Conservation (phyloP, 768 basidiomycete genomes). For the Cubamyces sp. region DNA sequence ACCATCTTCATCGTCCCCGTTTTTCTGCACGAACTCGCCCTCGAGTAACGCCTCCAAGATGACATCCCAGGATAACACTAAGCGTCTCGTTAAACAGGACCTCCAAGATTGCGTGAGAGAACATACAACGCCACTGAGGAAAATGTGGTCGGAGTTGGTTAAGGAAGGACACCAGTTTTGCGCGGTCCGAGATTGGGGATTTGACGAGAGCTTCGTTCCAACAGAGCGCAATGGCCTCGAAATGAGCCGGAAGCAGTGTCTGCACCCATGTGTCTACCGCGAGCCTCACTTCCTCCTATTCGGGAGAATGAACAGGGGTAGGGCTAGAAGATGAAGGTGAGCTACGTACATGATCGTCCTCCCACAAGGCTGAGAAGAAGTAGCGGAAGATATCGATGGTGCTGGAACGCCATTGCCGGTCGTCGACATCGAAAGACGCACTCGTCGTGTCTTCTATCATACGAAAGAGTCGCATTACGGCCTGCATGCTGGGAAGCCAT, state of each 20-base stretch:
- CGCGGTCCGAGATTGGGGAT: slow-evolving; percentile 58
- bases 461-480: slow-evolving; percentile 60
- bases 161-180: slow-evolving; percentile 63
- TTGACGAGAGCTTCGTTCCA: slow-evolving; percentile 67
- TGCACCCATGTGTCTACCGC: slow-evolving; percentile 60
- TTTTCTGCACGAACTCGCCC: slow-evolving; percentile 49
- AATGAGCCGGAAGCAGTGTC: slow-evolving; percentile 66
- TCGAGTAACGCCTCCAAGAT: slow-evolving; percentile 63
- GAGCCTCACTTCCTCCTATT: slow-evolving; percentile 70
- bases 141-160: slow-evolving; percentile 72
- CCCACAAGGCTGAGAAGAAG: slow-evolving; percentile 68
- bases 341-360: slow-evolving; percentile 56
- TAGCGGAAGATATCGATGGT: slow-evolving; percentile 59
- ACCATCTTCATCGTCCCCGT: slow-evolving; percentile 44
- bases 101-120: not conserved
- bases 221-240: slow-evolving; percentile 65
- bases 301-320: not conserved
- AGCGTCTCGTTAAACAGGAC: not conserved
- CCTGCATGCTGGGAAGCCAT: slow-evolving; percentile 47
- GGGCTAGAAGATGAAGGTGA: not conserved
- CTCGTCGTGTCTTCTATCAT: slow-evolving; percentile 69
- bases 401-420: slow-evolving; percentile 68
- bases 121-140: slow-evolving; percentile 63
- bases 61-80: slow-evolving; percentile 69
- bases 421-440: slow-evolving; percentile 62